Conservation (phyloP, 768 basidiomycete species). For the Trametes villosa region DNA sequence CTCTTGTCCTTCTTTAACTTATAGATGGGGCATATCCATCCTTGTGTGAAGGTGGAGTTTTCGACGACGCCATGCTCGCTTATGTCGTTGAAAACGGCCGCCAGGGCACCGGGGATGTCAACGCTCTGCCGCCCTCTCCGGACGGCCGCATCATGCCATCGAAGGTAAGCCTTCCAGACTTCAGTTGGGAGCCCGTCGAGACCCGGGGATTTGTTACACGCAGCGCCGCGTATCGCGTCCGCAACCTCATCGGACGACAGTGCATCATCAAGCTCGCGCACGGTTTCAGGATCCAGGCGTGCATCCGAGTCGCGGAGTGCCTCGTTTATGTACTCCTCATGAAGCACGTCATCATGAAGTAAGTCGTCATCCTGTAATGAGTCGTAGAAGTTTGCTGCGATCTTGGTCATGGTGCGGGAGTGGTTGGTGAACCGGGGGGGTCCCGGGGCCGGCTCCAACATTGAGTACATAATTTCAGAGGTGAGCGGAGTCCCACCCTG, state of each 20-base stretch:
- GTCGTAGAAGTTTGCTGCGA: neutral
- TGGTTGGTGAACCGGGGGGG: neutral
- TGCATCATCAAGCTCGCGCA: neutral
- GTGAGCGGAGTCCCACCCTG: neutral
- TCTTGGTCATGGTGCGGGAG: neutral
- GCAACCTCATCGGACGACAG: neutral
- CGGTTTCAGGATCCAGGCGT: neutral
- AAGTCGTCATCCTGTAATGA: neutral
- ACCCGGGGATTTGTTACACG: neutral
- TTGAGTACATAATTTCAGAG: neutral
- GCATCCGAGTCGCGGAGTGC: neutral
- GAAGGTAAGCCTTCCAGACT: too few species aligned
- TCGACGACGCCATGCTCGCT: too few species aligned
- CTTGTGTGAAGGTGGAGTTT: too few species aligned
- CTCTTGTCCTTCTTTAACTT: too few species aligned
- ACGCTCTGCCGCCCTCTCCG: too few species aligned
- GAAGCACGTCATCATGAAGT: neutral
- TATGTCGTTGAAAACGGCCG: too few species aligned
- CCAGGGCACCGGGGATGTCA: too few species aligned
- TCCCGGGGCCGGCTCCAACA: neutral
- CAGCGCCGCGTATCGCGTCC: neutral
- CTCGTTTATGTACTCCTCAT: neutral
- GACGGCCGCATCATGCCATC: too few species aligned
- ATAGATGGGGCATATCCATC: too few species aligned
- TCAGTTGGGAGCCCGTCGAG: too few species aligned